These are phyloP conservation scores for Botrytis elliptica DNA, from an alignment of 2,329 filamentous ascomycete genomes.

Conservation along the genomic window DNA sequence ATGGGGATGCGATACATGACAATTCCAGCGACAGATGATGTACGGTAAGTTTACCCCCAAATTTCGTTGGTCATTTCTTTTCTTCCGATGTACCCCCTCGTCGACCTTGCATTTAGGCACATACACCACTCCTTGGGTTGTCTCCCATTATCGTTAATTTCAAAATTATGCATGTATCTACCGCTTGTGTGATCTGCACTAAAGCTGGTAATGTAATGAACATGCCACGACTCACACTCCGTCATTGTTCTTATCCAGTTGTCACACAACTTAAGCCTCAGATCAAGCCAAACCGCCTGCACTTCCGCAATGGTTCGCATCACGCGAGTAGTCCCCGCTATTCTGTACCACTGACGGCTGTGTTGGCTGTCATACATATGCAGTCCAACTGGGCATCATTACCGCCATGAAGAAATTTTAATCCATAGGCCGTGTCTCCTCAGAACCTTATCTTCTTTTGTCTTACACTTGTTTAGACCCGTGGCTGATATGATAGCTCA, in stretches of 20 bases:
- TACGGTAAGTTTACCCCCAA: slow-evolving; percentile 36
- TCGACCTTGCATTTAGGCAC: slow-evolving; percentile 35
- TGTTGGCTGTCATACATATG: slow-evolving; percentile 37
- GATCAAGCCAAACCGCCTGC: slow-evolving; percentile 27
- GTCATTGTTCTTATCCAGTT: slow-evolving; percentile 26
- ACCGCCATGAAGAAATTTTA: slow-evolving; percentile 24
- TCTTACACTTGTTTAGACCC: slow-evolving; percentile 32
- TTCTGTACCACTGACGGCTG: slow-evolving; percentile 32
- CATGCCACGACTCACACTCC: slow-evolving; percentile 36
- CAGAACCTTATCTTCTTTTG: slow-evolving; percentile 35
- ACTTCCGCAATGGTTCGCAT: slow-evolving; percentile 31
- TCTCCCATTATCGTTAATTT: slow-evolving; percentile 24
- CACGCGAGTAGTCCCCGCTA: slow-evolving; percentile 37
- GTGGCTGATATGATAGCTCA: slow-evolving; percentile 39
- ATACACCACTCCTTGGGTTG: slow-evolving; percentile 23
- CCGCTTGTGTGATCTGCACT: slow-evolving; percentile 22
- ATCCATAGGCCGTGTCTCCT: slow-evolving; percentile 22
- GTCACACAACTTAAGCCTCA: slow-evolving; percentile 38
- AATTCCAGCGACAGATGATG: slow-evolving; percentile 39
- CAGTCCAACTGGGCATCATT: slow-evolving; percentile 35
- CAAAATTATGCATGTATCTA: slow-evolving; percentile 27
- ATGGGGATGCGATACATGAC: slow-evolving; percentile 41
- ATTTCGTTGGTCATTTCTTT: slow-evolving; percentile 34
- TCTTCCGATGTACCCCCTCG: slow-evolving; percentile 24
- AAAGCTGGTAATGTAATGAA: slow-evolving; percentile 26